These are phyloP conservation scores for Scheffersomyces spartinae DNA, from an alignment of 805 yeast genomes.

Conservation along the genomic window DNA sequence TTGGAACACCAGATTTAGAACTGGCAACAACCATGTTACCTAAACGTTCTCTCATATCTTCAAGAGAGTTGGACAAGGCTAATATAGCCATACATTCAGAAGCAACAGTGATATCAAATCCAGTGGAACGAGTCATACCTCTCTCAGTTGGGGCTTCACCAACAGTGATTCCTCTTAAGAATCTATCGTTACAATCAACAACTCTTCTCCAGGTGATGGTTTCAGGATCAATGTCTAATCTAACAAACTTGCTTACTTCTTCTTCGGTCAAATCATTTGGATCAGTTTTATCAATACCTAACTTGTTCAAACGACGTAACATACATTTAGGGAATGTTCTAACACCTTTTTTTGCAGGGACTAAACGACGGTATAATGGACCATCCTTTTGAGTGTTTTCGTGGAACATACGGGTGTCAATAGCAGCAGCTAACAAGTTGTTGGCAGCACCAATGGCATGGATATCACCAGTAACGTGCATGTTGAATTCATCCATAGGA, in stretches of 20 bases:
- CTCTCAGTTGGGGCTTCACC: constrained; percentile 78
- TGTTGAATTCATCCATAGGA: constrained; percentile 82
- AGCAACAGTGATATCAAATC: constrained; percentile 78
- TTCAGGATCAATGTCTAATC: constrained; percentile 68
- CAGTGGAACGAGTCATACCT: constrained; percentile 61
- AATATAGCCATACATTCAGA: constrained; percentile 80
- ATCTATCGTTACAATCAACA: constrained; percentile 76
- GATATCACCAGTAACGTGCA: constrained; percentile 80
- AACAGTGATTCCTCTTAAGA: constrained; percentile 64
- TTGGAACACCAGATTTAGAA: constrained; percentile 55
- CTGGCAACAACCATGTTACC: constrained; percentile 70
- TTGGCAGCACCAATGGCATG: constrained; percentile 80
- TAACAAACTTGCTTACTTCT: constrained; percentile 52
- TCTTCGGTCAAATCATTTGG: constrained; percentile 65
- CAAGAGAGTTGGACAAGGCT: constrained; percentile 59
- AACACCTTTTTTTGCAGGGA: constrained; percentile 62
- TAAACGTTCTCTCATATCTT: constrained; percentile 63
- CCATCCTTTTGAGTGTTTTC: constrained; percentile 67
- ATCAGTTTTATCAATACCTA: constrained; percentile 58
- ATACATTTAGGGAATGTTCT: constrained; percentile 59
- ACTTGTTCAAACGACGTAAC: constrained; percentile 53
- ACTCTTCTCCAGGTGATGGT: constrained; percentile 77
- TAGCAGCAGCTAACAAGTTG: constrained; percentile 73
- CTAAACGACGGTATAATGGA: constrained; percentile 62
- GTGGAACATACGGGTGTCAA: constrained; percentile 79